Conservation (phyloP, 2,329 filamentous ascomycete genomes). For the Arthroderma sp. region DNA sequence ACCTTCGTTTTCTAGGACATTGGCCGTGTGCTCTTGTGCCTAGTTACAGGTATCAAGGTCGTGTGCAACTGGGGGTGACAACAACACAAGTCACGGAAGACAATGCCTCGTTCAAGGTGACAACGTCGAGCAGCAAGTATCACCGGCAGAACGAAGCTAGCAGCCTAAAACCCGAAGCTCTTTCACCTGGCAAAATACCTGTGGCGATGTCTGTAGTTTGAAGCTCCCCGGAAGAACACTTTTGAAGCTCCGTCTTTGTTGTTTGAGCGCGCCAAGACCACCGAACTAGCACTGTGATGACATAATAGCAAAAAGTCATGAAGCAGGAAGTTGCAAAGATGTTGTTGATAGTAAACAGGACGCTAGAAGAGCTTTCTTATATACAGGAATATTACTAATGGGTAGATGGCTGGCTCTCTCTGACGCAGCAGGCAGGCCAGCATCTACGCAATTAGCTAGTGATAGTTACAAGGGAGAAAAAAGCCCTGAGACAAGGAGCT, state of each 20-base stretch:
- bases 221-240: not conserved
- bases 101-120: not conserved
- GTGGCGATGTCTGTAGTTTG: not conserved
- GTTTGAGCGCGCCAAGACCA: not conserved
- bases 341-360: no score
- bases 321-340: no score
- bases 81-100: not conserved
- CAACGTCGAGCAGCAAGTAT: not conserved
- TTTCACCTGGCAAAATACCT: not conserved
- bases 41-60: not conserved
- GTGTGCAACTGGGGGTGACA: conserved; percentile 3
- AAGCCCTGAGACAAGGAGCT: not conserved
- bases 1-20: not conserved
- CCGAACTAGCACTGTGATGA: not conserved
- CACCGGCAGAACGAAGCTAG: not conserved
- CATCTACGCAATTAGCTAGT: not conserved
- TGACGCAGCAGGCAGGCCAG: not conserved
- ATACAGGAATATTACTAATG: not conserved
- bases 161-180: not conserved
- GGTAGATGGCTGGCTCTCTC: not conserved
- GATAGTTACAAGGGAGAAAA: not conserved
- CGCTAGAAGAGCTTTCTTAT: not conserved
- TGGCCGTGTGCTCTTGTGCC: not conserved
- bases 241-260: conserved; percentile 1
- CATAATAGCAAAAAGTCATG: not conserved